phyloP scores from a whole-genome alignment of 495 filamentous ascomycete species.

The Podospora pseudoanserina region DNA sequence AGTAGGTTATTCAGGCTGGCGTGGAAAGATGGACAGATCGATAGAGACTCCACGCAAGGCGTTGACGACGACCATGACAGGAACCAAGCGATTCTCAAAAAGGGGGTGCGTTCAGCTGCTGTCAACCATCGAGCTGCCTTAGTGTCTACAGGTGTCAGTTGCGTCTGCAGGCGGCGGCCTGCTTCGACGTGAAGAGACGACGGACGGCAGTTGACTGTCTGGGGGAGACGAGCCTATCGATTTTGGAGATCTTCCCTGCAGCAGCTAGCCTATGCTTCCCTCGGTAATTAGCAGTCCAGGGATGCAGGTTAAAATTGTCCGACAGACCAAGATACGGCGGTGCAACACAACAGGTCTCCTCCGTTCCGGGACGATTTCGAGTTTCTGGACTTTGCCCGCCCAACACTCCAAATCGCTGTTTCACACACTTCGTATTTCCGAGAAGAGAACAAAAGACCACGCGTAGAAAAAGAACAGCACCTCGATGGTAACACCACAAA shows the following conservation, averaged over 20 bases:
- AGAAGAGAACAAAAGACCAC: neutral
- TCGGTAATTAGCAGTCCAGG: conserved; percentile 8
- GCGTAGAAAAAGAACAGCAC: neutral
- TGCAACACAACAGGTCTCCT: neutral
- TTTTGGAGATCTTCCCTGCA: conserved; percentile 7
- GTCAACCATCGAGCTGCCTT: neutral
- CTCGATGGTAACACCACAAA: neutral
- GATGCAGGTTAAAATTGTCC: conserved; percentile 6
- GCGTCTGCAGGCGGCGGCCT: neutral
- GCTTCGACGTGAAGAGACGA: neutral
- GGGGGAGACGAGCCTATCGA: neutral
- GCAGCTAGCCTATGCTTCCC: neutral
- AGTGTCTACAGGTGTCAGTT: conserved; percentile 4
- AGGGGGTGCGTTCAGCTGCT: neutral
- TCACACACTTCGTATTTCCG: conserved; percentile 2
- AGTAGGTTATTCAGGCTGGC: neutral
- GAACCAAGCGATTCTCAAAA: neutral
- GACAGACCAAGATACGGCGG: conserved; percentile 3
- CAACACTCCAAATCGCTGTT: neutral
- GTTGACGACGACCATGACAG: neutral
- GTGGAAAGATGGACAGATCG: neutral
- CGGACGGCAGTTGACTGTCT: neutral
- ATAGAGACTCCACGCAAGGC: neutral
- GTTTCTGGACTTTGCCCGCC: neutral
- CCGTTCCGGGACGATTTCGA: neutral